phyloP scores from a whole-genome alignment of 2,329 filamentous ascomycete species.

The Venturia asperata region DNA sequence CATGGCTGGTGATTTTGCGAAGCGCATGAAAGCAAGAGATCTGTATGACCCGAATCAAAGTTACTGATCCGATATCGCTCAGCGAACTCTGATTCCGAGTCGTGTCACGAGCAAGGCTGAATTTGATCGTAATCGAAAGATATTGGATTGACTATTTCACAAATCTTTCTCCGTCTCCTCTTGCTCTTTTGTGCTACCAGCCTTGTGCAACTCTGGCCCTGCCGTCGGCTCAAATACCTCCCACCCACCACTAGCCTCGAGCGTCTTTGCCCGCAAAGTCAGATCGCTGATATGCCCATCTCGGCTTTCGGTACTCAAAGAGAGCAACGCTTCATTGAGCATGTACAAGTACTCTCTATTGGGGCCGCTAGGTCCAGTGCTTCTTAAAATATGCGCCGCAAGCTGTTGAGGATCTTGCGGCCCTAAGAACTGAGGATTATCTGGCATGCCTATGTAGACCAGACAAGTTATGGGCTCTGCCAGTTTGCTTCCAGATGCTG shows the following conservation, averaged over 20 bases:
- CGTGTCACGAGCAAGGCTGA: constrained; percentile 5
- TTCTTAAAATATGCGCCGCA: constrained; percentile 71
- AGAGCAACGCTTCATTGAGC: constrained; percentile 66
- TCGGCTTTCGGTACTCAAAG: constrained; percentile 65
- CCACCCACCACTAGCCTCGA: constrained; percentile 42
- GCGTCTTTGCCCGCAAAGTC: constrained; percentile 59
- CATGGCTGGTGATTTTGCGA: background rate
- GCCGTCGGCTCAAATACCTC: constrained; percentile 18
- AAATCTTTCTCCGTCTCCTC: constrained; percentile 51
- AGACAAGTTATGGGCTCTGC: constrained; percentile 46
- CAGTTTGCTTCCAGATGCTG: constrained; percentile 30
- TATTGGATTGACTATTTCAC: background rate
- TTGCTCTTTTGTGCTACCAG: constrained; percentile 49
- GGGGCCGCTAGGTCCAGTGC: constrained; percentile 74
- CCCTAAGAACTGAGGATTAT: constrained; percentile 86
- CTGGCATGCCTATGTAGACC: constrained; percentile 90
- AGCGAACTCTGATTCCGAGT: background rate
- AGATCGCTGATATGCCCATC: constrained; percentile 83
- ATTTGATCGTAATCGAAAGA: background rate
- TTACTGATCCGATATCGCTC: constrained; percentile 5
- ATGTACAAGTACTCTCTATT: constrained; percentile 85
- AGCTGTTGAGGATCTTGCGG: constrained; percentile 71
- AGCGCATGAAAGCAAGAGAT: background rate
- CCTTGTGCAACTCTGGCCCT: constrained; percentile 33
- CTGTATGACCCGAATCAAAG: background rate